A percentile compares a stretch with the other conserved stretches of the same genome.
phyloP scores from a whole-genome alignment of 495 filamentous ascomycete species.

The Neurospora pannonica region DNA sequence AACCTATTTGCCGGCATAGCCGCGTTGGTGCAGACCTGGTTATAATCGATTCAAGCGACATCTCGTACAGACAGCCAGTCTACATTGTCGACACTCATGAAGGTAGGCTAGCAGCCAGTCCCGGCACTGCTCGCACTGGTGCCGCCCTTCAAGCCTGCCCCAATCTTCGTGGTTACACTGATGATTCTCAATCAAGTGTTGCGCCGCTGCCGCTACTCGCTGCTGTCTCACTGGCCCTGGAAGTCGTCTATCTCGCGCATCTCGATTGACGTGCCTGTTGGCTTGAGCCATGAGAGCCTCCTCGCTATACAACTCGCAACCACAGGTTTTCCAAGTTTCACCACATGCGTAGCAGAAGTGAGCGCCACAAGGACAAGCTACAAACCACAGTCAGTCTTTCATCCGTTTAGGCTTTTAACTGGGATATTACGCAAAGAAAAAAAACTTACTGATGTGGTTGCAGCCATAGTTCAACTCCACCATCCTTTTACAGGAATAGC shows the following conservation, averaged over 20 bases:
- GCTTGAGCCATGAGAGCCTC: constrained; percentile 21
- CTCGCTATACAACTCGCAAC: constrained; percentile 35
- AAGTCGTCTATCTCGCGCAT: neutral
- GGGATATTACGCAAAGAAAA: too few relatives aligned
- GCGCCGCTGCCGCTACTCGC: neutral
- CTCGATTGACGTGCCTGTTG: constrained; percentile 24
- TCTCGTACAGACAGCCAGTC: constrained; percentile 11
- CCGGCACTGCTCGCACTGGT: constrained; percentile 13
- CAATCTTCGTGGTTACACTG: too few relatives aligned
- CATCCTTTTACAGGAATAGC: constrained; percentile 25
- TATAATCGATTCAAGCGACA: too few relatives aligned
- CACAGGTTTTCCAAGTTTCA: constrained; percentile 39
- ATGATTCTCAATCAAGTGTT: constrained; percentile 8
- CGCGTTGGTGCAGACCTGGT: too few relatives aligned
- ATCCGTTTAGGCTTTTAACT: neutral
- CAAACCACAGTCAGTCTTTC: neutral
- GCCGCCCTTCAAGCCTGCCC: too few relatives aligned
- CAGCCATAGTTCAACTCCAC: constrained; percentile 37
- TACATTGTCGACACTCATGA: constrained; percentile 17
- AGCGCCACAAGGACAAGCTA: constrained; percentile 39
- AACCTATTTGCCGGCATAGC: too few relatives aligned
- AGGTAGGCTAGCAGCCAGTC: constrained; percentile 10
- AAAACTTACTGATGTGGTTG: constrained; percentile 39
- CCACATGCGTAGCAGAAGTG: constrained; percentile 54
- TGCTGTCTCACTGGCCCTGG: neutral